Evolutionary conservation across 2,329 filamentous ascomycete genomes (phyloP).

Genomic region (Aspergillus ibericus): DNA sequence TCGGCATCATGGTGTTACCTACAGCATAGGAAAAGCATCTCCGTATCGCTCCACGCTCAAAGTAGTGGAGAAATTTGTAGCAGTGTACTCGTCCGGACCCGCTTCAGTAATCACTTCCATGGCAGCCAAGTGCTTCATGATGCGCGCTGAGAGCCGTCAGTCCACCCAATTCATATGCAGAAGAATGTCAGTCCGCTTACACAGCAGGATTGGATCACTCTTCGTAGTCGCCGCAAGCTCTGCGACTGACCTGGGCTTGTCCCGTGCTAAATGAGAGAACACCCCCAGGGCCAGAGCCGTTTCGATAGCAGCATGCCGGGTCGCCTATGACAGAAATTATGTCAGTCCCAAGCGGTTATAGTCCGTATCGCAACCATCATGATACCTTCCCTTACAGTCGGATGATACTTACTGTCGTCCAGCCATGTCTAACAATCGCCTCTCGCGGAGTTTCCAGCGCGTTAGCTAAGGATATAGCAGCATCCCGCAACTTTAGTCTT

Average conservation of each 20-base stretch:
- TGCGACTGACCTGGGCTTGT: conserved; percentile 15
- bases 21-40: conserved; percentile 20
- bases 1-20: not conserved
- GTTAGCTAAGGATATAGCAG: conserved; percentile 16
- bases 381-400: not conserved
- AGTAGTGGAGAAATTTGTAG: conserved; percentile 14
- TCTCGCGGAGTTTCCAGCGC: conserved; percentile 20
- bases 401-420: conserved; percentile 11
- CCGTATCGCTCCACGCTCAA: conserved; percentile 15
- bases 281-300: conserved; percentile 19
- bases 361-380: not conserved
- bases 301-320: conserved; percentile 18
- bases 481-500: conserved; percentile 18
- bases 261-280: conserved; percentile 10
- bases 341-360: not conserved
- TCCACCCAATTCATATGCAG: not conserved
- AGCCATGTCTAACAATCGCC: conserved; percentile 18
- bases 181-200: not conserved
- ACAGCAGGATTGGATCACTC: conserved; percentile 13
- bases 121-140: conserved; percentile 21
- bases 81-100: conserved; percentile 15
- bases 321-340: conserved; percentile 4
- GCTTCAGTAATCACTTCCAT: conserved; percentile 20
- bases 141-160: conserved; percentile 6
- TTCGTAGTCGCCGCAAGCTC: conserved; percentile 15